These are phyloP conservation scores for Fomitopsis serialis DNA, from an alignment of 768 basidiomycete genomes.

Conservation along the genomic window DNA sequence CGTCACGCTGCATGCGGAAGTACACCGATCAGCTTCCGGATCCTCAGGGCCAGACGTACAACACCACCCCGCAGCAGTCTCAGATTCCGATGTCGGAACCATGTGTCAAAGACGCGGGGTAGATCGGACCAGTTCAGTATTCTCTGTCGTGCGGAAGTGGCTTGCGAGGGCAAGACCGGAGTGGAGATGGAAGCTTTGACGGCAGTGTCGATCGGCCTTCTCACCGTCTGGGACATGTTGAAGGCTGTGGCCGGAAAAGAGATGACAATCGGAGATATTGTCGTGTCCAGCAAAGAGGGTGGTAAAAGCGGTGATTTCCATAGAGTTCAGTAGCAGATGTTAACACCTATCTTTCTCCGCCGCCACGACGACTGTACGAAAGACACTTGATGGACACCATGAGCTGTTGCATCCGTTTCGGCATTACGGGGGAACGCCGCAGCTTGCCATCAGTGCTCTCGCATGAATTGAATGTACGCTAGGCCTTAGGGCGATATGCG, in stretches of 20 bases:
- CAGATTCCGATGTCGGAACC: slow-evolving; percentile 5
- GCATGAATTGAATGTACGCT: no score
- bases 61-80: background rate
- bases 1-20: slow-evolving; percentile 53
- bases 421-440: no score
- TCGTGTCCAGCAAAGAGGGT: slow-evolving; percentile 63
- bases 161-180: slow-evolving; percentile 77
- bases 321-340: slow-evolving; percentile 10
- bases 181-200: slow-evolving; percentile 94
- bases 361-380: no score
- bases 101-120: background rate
- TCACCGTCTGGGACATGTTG: slow-evolving; percentile 93
- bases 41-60: background rate
- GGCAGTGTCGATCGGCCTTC: slow-evolving; percentile 69
- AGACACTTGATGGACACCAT: no score
- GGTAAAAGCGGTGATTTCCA: slow-evolving; percentile 72
- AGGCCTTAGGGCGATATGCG: no score
- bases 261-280: slow-evolving; percentile 71
- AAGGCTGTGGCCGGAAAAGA: slow-evolving; percentile 86
- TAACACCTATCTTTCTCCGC: background rate
- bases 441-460: no score
- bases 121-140: slow-evolving; percentile 38
- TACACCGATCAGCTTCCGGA: slow-evolving; percentile 13
- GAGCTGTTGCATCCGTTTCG: no score
- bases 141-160: slow-evolving; percentile 60